Evolutionary conservation across 352 stramenopile genomes (phyloP).

Genomic region (Globisporangium uncinulatum): DNA sequence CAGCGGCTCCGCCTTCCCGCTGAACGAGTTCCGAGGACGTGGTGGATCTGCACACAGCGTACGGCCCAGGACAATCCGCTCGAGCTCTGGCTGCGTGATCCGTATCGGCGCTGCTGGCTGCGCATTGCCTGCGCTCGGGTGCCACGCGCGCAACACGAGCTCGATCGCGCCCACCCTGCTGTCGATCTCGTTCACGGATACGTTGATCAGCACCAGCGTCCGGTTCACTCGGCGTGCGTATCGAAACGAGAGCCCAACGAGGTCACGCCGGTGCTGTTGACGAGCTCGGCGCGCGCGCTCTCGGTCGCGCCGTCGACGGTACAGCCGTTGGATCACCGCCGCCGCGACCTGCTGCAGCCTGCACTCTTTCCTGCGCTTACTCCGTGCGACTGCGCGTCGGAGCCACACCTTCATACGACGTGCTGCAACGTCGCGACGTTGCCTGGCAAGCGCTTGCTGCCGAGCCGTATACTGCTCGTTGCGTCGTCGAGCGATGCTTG

Average conservation of each 20-base stretch:
- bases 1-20: neutral
- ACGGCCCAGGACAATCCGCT: neutral
- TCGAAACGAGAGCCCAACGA: conserved; percentile 16
- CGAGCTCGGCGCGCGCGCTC: conserved; percentile 8
- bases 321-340: conserved; percentile 22
- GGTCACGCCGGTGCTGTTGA: conserved; percentile 4
- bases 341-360: conserved; percentile 23
- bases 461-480: conserved; percentile 18
- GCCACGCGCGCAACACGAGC: conserved; percentile 16
- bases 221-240: conserved; percentile 20
- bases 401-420: conserved; percentile 18
- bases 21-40: too few relatives aligned
- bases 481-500: conserved; percentile 14
- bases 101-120: conserved; percentile 14
- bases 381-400: conserved; percentile 11
- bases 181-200: conserved; percentile 24
- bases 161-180: conserved; percentile 16
- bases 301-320: conserved; percentile 7
- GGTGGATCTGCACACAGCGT: too few relatives aligned
- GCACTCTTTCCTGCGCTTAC: conserved; percentile 4
- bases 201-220: conserved; percentile 18
- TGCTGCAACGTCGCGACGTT: conserved; percentile 17
- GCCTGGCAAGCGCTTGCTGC: conserved; percentile 4
- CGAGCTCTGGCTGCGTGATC: conserved; percentile 14
- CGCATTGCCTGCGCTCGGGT: conserved; percentile 13